phyloP scores from a whole-genome alignment of 306 rosid species.

The Luffa acutangula region DNA sequence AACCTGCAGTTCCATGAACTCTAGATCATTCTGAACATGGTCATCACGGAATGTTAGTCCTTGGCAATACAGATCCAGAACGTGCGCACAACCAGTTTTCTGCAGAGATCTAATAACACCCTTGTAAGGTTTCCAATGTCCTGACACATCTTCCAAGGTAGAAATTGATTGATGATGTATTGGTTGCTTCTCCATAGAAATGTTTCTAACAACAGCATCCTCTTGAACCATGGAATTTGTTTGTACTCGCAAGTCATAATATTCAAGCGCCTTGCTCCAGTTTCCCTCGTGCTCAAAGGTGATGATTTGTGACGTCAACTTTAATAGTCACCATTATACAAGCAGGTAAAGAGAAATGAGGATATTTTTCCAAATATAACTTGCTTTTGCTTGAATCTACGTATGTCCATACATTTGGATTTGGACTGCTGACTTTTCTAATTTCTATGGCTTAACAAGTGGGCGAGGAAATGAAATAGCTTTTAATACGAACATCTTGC shows the following conservation, averaged over 20 bases:
- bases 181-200: slow-evolving; percentile 25
- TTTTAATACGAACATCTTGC: not conserved
- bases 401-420: not conserved
- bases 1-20: slow-evolving; percentile 71
- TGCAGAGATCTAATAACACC: slow-evolving; percentile 83
- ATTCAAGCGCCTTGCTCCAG: slow-evolving; percentile 97
- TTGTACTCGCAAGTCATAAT: slow-evolving; percentile 77
- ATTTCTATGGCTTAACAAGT: not conserved
- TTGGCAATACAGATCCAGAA: slow-evolving; percentile 78
- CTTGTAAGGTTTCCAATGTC: slow-evolving; percentile 58
- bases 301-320: slow-evolving; percentile 76
- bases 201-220: slow-evolving; percentile 28
- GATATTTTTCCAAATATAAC: not conserved
- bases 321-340: slow-evolving; percentile 27
- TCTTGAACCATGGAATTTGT: slow-evolving; percentile 34
- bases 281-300: slow-evolving; percentile 90
- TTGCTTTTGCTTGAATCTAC: not conserved
- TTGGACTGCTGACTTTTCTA: not conserved
- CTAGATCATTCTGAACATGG: slow-evolving; percentile 65
- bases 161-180: slow-evolving; percentile 24
- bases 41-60: slow-evolving; percentile 67
- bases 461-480: not conserved
- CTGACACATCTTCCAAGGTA: slow-evolving; percentile 28
- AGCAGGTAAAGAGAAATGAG: not conserved
- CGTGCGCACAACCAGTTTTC: slow-evolving; percentile 77